Evolutionary conservation across 257 asterid genomes (phyloP).

Genomic region (Nicotiana benthamiana): DNA sequence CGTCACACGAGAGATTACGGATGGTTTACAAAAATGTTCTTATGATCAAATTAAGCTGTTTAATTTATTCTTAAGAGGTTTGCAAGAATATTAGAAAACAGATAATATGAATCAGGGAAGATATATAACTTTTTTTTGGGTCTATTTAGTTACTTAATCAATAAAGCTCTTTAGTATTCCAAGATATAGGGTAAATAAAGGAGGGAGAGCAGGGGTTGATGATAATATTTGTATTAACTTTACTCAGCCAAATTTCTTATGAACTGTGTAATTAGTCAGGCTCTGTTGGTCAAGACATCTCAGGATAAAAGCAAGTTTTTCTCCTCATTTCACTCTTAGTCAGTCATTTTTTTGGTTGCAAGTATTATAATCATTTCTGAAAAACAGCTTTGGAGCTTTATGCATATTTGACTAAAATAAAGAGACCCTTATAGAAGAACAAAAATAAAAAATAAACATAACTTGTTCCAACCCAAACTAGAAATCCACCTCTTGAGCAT

Average conservation of each 20-base stretch:
- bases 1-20: no score
- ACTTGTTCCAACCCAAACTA: conserved; percentile 1
- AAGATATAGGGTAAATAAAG: conserved; percentile 15
- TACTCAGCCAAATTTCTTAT: conserved; percentile 32
- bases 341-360: not conserved
- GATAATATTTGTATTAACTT: conserved; percentile 45
- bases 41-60: no score
- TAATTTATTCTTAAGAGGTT: no score
- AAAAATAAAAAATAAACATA: not conserved
- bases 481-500: not conserved
- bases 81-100: no score
- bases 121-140: no score
- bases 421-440: not conserved
- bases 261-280: conserved; percentile 42
- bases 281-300: conserved; percentile 29
- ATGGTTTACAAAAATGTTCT: no score
- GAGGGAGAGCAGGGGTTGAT: conserved; percentile 43
- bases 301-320: not conserved
- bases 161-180: not conserved
- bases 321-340: not conserved
- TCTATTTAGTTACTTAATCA: not conserved
- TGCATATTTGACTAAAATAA: conserved; percentile 2
- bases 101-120: no score
- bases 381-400: conserved; percentile 1
- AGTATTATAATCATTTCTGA: not conserved